Conservation (phyloP, 352 stramenopile species). For the Pseudoperonospora humuli region DNA sequence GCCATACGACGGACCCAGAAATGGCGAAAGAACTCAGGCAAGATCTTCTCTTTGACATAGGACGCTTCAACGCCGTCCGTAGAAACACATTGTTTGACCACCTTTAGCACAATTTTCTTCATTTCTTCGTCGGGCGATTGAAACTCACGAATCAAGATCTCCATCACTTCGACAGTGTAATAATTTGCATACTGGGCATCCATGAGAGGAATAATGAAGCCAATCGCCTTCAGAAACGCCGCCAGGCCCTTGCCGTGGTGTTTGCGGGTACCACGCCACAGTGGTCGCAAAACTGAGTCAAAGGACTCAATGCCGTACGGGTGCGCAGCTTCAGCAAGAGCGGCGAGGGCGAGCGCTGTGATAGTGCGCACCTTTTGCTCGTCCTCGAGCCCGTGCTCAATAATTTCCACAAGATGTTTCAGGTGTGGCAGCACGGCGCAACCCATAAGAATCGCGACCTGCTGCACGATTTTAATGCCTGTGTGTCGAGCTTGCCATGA, state of each 20-base stretch:
- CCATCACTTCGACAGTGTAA: slow-evolving; percentile 98
- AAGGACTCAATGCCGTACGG: slow-evolving; percentile 99
- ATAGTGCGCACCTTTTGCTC: slow-evolving; percentile 99
- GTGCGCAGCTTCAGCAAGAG: slow-evolving; percentile 95
- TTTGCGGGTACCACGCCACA: slow-evolving; percentile 97
- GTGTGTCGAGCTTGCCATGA: slow-evolving; percentile 98
- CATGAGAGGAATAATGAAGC: slow-evolving; percentile 99
- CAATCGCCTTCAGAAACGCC: slow-evolving; percentile 98
- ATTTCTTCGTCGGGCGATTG: slow-evolving; percentile 99
- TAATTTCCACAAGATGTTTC: slow-evolving; percentile 97
- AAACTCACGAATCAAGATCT: slow-evolving; percentile 98
- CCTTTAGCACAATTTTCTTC: slow-evolving; percentile 97
- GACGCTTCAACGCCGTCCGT: slow-evolving; percentile 97
- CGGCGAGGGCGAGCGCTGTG: slow-evolving; percentile 94
- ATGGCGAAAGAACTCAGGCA: slow-evolving; percentile 98
- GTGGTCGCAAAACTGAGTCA: slow-evolving; percentile 94
- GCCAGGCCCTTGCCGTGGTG: slow-evolving; percentile 97
- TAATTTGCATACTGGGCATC: slow-evolving; percentile 99
- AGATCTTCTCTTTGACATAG: slow-evolving; percentile 97
- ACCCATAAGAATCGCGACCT: slow-evolving; percentile 98
- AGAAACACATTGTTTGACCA: slow-evolving; percentile 97
- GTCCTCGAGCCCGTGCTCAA: slow-evolving; percentile 96
- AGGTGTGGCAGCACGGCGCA: slow-evolving; percentile 97
- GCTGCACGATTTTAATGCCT: slow-evolving; percentile 99
- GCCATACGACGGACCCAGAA: slow-evolving; percentile 99